Conservation (phyloP, 306 rosid species). For the Senna tora region DNA sequence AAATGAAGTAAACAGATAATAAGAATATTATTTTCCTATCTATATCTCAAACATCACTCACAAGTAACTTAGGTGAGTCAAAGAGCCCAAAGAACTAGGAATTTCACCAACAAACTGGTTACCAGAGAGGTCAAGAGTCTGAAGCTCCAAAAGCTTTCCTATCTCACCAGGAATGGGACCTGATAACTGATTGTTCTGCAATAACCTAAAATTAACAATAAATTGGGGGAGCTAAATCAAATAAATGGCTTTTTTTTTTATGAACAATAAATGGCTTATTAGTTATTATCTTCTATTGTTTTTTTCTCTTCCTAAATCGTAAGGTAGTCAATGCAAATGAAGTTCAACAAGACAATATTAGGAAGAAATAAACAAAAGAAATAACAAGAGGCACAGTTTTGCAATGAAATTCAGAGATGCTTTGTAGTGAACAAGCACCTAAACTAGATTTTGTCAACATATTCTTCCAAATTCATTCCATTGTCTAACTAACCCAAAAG, state of each 20-base stretch:
- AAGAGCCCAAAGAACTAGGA: constrained; percentile 77
- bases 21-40: constrained; percentile 16
- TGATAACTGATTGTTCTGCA: constrained; percentile 82
- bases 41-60: constrained; percentile 61
- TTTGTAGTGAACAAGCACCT: not conserved
- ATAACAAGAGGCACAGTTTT: not conserved
- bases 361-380: constrained; percentile 7
- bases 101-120: constrained; percentile 80
- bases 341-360: constrained; percentile 13
- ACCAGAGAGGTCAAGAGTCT: constrained; percentile 82
- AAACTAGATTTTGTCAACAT: not conserved
- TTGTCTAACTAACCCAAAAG: not conserved
- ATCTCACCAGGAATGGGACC: constrained; percentile 84
- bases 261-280: constrained; percentile 1
- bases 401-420: constrained; percentile 3
- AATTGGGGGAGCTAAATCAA: constrained; percentile 24
- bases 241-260: too few relatives aligned
- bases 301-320: not conserved
- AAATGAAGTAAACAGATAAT: constrained; percentile 19
- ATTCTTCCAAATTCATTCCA: not conserved
- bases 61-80: constrained; percentile 86
- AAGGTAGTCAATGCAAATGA: not conserved
- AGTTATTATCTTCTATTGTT: not conserved
- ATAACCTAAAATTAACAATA: constrained; percentile 54
- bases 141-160: constrained; percentile 78